A percentile compares a stretch with the other conserved stretches of the same genome.
These are phyloP conservation scores for Candida silvicultrix DNA, from an alignment of 805 yeast species.

Conservation along the genomic window DNA sequence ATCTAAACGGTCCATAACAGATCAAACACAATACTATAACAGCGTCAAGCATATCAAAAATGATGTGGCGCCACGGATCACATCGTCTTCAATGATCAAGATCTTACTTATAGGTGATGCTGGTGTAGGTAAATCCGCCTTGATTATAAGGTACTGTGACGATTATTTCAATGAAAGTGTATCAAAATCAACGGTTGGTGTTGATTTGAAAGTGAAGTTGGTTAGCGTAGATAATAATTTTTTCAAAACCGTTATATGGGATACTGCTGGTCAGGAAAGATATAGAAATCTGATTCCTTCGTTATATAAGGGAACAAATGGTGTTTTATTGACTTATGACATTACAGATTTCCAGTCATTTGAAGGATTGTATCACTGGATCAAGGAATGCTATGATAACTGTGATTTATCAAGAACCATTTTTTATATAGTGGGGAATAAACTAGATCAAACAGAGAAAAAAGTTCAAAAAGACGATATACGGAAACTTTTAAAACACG, in stretches of 20 bases:
- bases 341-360: conserved; percentile 33
- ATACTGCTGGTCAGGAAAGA: conserved; percentile 46
- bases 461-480: conserved; percentile 34
- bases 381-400: conserved; percentile 33
- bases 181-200: conserved; percentile 38
- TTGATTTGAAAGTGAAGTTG: conserved; percentile 37
- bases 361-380: conserved; percentile 33
- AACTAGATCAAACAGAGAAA: conserved; percentile 31
- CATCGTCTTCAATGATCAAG: conserved; percentile 25
- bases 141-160: conserved; percentile 36
- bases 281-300: conserved; percentile 40
- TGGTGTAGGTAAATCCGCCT: conserved; percentile 43
- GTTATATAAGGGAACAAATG: conserved; percentile 40
- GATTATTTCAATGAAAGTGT: conserved; percentile 27
- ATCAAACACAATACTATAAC: conserved; percentile 8
- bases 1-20: conserved; percentile 8
- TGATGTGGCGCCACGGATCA: conserved; percentile 6
- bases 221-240: conserved; percentile 36
- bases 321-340: conserved; percentile 38
- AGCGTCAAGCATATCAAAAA: conserved; percentile 15
- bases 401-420: conserved; percentile 25
- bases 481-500: conserved; percentile 23
- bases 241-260: conserved; percentile 42
- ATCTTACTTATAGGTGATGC: conserved; percentile 38
- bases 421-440: conserved; percentile 41